Evolutionary conservation across 805 yeast genomes (phyloP).

Genomic region (Pichia rugopelliculosa): DNA sequence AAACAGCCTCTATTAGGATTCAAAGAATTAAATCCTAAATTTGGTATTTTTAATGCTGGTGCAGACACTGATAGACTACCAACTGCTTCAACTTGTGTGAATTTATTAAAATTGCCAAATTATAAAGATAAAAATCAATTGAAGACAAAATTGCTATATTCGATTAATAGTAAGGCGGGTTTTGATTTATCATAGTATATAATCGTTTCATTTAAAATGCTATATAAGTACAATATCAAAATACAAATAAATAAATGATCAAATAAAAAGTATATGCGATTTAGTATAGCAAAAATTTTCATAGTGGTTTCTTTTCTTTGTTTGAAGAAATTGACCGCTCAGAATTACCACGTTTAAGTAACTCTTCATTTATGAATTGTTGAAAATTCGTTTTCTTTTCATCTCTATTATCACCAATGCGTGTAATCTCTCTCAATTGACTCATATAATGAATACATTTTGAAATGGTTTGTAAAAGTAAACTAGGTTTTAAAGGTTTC

Average conservation of each 20-base stretch:
- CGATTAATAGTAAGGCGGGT: conserved; percentile 78
- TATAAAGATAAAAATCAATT: conserved; percentile 55
- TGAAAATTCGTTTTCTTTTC: conserved; percentile 2
- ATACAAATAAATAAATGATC: too few relatives aligned
- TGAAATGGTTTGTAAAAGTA: conserved; percentile 76
- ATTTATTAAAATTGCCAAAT: conserved; percentile 78
- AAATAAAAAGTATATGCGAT: too few relatives aligned
- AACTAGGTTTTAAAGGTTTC: conserved; percentile 78
- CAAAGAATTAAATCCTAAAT: conserved; percentile 59
- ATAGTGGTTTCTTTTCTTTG: background rate
- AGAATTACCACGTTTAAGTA: conserved; percentile 2
- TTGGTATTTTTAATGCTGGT: conserved; percentile 74
- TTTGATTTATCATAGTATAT: conserved; percentile 60
- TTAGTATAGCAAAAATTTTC: too few relatives aligned
- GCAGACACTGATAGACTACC: conserved; percentile 55
- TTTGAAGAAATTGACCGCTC: background rate
- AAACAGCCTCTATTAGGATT: conserved; percentile 90
- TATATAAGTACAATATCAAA: too few relatives aligned
- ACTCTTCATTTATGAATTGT: conserved; percentile 8
- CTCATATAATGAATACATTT: conserved; percentile 70
- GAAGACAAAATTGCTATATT: conserved; percentile 59
- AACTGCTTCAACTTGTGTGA: conserved; percentile 90
- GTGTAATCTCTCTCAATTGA: conserved; percentile 43
- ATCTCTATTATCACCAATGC: conserved; percentile 5
- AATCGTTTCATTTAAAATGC: background rate